A percentile compares a stretch with the other conserved stretches of the same genome.
These are phyloP conservation scores for Syzygium aromaticum DNA, from an alignment of 345 rosid species.

Conservation along the genomic window DNA sequence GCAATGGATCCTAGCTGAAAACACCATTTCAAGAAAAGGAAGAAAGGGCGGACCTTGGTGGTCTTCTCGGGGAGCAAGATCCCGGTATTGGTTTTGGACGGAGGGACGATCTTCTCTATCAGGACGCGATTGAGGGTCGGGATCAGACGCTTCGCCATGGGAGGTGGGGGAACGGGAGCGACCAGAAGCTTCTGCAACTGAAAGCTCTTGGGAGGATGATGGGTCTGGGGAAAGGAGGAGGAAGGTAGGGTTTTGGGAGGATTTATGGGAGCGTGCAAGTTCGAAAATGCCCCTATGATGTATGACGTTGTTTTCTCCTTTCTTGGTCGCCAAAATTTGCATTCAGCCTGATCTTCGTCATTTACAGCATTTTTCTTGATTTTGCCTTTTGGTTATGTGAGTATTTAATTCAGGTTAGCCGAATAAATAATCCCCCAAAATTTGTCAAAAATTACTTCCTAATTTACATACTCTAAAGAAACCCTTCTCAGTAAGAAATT, in stretches of 20 bases:
- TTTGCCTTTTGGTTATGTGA: neutral
- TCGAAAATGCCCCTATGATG: neutral
- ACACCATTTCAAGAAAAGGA: neutral
- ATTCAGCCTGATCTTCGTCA: neutral
- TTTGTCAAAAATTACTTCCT: neutral
- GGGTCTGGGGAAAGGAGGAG: neutral
- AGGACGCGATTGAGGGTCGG: slow-evolving; percentile 64
- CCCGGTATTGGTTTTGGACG: slow-evolving; percentile 58
- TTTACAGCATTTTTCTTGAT: neutral
- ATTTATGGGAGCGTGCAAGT: neutral
- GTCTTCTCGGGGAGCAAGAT: slow-evolving; percentile 66
- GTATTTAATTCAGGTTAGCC: neutral
- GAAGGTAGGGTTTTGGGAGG: slow-evolving; percentile 3
- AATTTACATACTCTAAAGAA: neutral
- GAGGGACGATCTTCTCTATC: slow-evolving; percentile 66
- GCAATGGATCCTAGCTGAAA: neutral
- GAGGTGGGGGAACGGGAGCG: neutral
- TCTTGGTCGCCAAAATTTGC: neutral
- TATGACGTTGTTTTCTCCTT: neutral
- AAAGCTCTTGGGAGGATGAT: neutral
- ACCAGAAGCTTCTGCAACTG: neutral
- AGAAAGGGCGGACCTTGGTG: slow-evolving; percentile 30
- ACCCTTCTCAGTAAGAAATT: neutral
- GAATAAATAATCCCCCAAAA: neutral
- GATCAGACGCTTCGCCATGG: slow-evolving; percentile 77